Conservation (phyloP, 2,329 filamentous ascomycete species). For the Trichoderma sp. region DNA sequence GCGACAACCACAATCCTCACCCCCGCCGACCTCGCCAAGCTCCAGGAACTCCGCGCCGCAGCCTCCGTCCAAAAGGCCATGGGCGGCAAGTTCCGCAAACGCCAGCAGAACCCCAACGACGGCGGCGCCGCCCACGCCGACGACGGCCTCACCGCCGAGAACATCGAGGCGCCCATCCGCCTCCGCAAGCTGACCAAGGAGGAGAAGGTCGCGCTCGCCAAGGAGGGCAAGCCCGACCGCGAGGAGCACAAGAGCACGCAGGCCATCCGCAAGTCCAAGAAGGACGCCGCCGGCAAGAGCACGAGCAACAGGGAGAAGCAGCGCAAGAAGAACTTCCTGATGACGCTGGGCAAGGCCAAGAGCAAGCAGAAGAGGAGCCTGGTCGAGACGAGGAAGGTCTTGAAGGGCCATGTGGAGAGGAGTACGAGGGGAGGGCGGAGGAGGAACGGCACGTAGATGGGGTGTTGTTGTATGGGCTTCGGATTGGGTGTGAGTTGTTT, state of each 20-base stretch:
- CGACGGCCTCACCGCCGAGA: conserved; percentile 82
- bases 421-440: conserved; percentile 80
- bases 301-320: conserved; percentile 97
- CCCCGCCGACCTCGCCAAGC: conserved; percentile 91
- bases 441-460: conserved; percentile 52
- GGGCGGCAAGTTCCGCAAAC: conserved; percentile 43
- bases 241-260: conserved; percentile 82
- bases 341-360: conserved; percentile 96
- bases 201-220: conserved; percentile 79
- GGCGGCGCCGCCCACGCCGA: conserved; percentile 65
- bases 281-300: conserved; percentile 86
- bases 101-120: conserved; percentile 43
- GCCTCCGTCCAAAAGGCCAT: conserved; percentile 66
- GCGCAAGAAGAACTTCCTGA: conserved; percentile 96
- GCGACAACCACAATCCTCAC: conserved; percentile 94
- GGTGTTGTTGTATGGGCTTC: background rate
- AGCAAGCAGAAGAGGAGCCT: conserved; percentile 93
- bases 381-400: conserved; percentile 74
- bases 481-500: background rate
- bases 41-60: conserved; percentile 78
- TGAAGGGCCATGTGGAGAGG: conserved; percentile 78
- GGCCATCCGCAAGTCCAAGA: conserved; percentile 80
- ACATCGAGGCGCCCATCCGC: conserved; percentile 82
- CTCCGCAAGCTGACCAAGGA: conserved; percentile 85
- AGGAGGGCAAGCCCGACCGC: conserved; percentile 74